A percentile compares a stretch with the other conserved stretches of the same genome.
These are phyloP conservation scores for Kodamaea nitidulidarum DNA, from an alignment of 805 yeast genomes.

Conservation along the genomic window DNA sequence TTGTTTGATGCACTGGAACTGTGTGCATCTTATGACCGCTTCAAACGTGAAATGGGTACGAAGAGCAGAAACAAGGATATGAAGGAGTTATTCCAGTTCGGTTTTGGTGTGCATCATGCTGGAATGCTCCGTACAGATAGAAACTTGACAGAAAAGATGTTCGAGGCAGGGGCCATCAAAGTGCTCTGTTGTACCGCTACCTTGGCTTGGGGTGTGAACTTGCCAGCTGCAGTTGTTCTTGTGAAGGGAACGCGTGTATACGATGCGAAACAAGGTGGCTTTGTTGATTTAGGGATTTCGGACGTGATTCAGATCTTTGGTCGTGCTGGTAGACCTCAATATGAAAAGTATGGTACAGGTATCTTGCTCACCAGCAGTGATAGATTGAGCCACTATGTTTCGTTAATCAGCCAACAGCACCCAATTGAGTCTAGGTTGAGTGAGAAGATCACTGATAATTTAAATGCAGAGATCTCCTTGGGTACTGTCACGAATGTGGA, in stretches of 20 bases:
- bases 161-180: slow-evolving; percentile 76
- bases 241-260: slow-evolving; percentile 96
- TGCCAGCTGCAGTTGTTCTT: slow-evolving; percentile 97
- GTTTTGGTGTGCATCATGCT: slow-evolving; percentile 95
- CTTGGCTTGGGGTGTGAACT: slow-evolving; percentile 98
- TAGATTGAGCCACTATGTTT: slow-evolving; percentile 80
- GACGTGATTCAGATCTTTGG: slow-evolving; percentile 98
- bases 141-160: slow-evolving; percentile 83
- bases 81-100: slow-evolving; percentile 71
- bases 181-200: slow-evolving; percentile 96
- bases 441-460: slow-evolving; percentile 78
- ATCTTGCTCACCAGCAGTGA: slow-evolving; percentile 81
- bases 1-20: slow-evolving; percentile 55
- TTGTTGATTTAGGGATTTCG: slow-evolving; percentile 86
- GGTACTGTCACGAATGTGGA: slow-evolving; percentile 94
- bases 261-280: slow-evolving; percentile 93
- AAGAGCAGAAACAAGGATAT: slow-evolving; percentile 74
- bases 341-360: slow-evolving; percentile 89
- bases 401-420: slow-evolving; percentile 86
- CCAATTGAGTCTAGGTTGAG: slow-evolving; percentile 88
- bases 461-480: slow-evolving; percentile 92
- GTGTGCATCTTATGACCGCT: slow-evolving; percentile 36
- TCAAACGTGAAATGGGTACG: slow-evolving; percentile 58
- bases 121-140: slow-evolving; percentile 93
- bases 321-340: slow-evolving; percentile 99